Percentiles rank a stretch among this genome's conserved stretches.
These are phyloP conservation scores for Vaccinium macrocarpon DNA, from an alignment of 148 eudicot genomes.

Conservation along the genomic window DNA sequence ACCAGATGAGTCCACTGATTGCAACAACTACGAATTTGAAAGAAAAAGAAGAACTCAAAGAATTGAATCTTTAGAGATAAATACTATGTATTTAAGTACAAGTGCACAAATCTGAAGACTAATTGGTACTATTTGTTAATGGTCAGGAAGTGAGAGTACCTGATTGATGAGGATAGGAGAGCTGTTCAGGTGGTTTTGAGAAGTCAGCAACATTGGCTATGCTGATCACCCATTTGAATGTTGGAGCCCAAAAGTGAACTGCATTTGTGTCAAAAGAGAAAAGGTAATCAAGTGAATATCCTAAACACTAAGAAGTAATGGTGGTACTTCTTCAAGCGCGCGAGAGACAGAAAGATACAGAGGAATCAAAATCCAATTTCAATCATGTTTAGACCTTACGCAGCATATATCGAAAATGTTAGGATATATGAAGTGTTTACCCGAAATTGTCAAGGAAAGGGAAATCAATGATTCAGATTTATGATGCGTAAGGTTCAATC, in stretches of 20 bases:
- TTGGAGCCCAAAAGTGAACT: conserved; percentile 52
- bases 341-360: too few species aligned
- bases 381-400: background rate
- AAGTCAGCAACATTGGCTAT: conserved; percentile 44
- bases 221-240: conserved; percentile 43
- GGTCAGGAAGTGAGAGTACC: conserved; percentile 14
- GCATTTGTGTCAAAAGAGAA: conserved; percentile 4
- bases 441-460: too few species aligned
- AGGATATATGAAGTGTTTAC: too few species aligned
- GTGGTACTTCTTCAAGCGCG: background rate
- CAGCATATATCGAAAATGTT: background rate
- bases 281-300: background rate
- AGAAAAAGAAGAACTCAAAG: background rate
- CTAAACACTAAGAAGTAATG: background rate
- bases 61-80: background rate
- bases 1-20: conserved; percentile 34
- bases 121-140: background rate
- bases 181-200: conserved; percentile 38
- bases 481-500: too few species aligned
- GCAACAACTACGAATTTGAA: conserved; percentile 30
- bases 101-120: background rate
- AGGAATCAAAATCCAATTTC: background rate
- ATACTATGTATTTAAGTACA: background rate
- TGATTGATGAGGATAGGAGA: conserved; percentile 44
- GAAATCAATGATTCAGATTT: too few species aligned